Evolutionary conservation across 805 yeast species (phyloP).

Genomic region (Saturnispora quitensis): DNA sequence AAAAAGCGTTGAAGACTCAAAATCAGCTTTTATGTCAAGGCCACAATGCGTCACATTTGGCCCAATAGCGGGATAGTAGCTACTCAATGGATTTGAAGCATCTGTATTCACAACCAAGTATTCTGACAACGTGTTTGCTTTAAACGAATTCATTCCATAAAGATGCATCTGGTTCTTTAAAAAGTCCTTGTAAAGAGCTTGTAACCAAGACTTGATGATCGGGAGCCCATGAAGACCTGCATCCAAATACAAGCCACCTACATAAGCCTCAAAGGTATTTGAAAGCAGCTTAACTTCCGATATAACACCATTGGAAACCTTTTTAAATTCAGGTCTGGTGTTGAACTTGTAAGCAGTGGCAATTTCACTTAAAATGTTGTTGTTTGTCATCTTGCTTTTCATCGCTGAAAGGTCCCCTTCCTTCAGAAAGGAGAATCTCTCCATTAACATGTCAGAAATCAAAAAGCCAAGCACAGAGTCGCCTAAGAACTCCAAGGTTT

Average conservation of each 20-base stretch:
- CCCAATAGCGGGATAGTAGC: background rate
- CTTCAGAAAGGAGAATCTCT: background rate
- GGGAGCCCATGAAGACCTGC: background rate
- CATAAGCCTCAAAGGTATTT: conserved; percentile 5
- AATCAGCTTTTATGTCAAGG: background rate
- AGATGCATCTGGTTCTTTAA: background rate
- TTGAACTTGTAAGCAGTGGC: conserved; percentile 4
- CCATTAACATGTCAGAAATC: background rate
- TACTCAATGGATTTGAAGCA: background rate
- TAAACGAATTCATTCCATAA: background rate
- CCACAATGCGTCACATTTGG: background rate
- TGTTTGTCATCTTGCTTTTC: conserved; percentile 1
- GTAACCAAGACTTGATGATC: background rate
- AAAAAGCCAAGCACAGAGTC: conserved; percentile 1
- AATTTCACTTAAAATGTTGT: background rate
- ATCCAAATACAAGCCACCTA: conserved; percentile 4
- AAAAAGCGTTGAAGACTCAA: background rate
- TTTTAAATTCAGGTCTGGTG: background rate
- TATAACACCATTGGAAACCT: background rate
- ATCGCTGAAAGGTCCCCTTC: conserved; percentile 4
- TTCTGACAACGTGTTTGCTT: background rate
- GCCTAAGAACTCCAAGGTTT: conserved; percentile 1
- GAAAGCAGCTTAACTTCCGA: background rate
- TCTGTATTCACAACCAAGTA: background rate
- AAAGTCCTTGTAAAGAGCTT: background rate